These are phyloP conservation scores for Tulasnella sp. DNA, from an alignment of 768 basidiomycete genomes.

Conservation along the genomic window DNA sequence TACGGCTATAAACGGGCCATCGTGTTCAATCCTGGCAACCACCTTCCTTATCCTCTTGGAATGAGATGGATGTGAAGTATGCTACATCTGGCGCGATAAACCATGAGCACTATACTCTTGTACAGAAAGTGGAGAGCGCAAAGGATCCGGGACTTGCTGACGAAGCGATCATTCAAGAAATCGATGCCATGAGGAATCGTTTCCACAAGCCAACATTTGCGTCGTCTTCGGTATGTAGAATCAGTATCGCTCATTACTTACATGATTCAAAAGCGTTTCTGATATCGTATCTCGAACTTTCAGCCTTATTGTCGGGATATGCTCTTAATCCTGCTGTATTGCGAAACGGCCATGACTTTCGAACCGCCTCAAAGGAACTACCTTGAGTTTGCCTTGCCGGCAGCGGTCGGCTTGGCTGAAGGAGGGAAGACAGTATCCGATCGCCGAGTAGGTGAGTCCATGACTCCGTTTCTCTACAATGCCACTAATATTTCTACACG, in stretches of 20 bases:
- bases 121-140: slow-evolving; percentile 59
- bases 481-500: not conserved
- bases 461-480: slow-evolving; percentile 3
- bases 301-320: slow-evolving; percentile 57
- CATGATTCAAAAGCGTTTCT: not conserved
- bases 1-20: no score
- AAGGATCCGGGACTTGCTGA: slow-evolving; percentile 47
- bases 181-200: slow-evolving; percentile 43
- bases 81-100: slow-evolving; percentile 61
- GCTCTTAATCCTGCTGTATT: slow-evolving; percentile 61
- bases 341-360: slow-evolving; percentile 35
- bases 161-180: slow-evolving; percentile 46
- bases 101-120: slow-evolving; percentile 63
- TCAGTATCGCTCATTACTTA: not conserved
- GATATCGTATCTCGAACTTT: not conserved
- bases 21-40: not conserved
- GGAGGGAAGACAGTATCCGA: slow-evolving; percentile 39
- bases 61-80: slow-evolving; percentile 17
- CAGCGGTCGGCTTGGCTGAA: slow-evolving; percentile 69
- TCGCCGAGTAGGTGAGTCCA: slow-evolving; percentile 61
- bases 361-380: slow-evolving; percentile 24
- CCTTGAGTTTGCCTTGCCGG: slow-evolving; percentile 60
- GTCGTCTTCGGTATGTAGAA: slow-evolving; percentile 37
- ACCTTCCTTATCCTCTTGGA: not conserved
- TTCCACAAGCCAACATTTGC: slow-evolving; percentile 35